Conservation (phyloP, 768 basidiomycete genomes). For the Glaciozyma antarctica region DNA sequence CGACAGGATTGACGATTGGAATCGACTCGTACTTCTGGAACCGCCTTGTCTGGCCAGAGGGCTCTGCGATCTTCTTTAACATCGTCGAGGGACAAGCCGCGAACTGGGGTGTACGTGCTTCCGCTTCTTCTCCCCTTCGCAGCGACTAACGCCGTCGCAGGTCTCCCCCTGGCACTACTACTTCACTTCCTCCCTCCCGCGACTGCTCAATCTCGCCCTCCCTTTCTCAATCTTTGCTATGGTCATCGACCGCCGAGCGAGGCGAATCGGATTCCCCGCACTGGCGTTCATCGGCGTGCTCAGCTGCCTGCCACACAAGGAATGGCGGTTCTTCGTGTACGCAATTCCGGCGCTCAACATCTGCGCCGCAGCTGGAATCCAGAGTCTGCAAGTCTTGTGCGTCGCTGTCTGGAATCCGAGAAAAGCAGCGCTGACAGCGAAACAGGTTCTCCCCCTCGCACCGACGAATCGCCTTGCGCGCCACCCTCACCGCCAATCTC, state of each 20-base stretch:
- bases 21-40: constrained; percentile 81
- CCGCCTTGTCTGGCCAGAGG: constrained; percentile 75
- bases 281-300: constrained; percentile 53
- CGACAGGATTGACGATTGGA: constrained; percentile 51
- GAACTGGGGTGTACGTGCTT: constrained; percentile 75
- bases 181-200: constrained; percentile 60
- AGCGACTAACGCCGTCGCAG: constrained; percentile 40
- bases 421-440: no score
- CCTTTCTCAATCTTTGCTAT: constrained; percentile 55
- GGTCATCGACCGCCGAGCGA: constrained; percentile 47
- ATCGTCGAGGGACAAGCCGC: constrained; percentile 72
- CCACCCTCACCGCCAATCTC: constrained; percentile 50
- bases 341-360: constrained; percentile 71
- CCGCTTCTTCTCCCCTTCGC: not conserved
- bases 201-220: constrained; percentile 57
- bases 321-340: constrained; percentile 94
- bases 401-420: constrained; percentile 36
- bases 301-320: constrained; percentile 79
- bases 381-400: constrained; percentile 51
- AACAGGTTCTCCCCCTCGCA: constrained; percentile 7
- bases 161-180: constrained; percentile 63
- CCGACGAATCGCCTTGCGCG: constrained; percentile 38
- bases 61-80: constrained; percentile 70
- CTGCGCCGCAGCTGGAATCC: constrained; percentile 55
- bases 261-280: constrained; percentile 49